A percentile compares a stretch with the other conserved stretches of the same genome.
phyloP scores from a whole-genome alignment of 1,139 yeast genomes.

The Geotrichum macrosporum region DNA sequence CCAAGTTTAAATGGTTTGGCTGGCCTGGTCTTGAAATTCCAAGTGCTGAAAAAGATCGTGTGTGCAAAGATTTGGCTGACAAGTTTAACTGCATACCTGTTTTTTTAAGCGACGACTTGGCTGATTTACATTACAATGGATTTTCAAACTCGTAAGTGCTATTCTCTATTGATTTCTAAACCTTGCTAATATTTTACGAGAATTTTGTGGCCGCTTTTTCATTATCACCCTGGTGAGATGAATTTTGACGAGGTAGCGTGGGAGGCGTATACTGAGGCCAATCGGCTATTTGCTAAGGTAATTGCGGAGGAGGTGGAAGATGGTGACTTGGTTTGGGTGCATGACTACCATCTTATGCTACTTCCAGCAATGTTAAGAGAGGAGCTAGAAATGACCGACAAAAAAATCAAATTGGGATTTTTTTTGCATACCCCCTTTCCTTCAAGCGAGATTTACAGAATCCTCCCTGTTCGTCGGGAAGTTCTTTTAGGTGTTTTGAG shows the following conservation, averaged over 20 bases:
- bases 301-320: slow-evolving; percentile 70
- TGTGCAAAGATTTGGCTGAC: slow-evolving; percentile 63
- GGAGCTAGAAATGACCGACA: slow-evolving; percentile 47
- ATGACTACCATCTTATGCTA: slow-evolving; percentile 94
- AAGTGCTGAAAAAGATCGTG: slow-evolving; percentile 62
- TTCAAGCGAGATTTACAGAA: slow-evolving; percentile 89
- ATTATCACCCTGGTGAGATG: slow-evolving; percentile 99
- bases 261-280: slow-evolving; percentile 97
- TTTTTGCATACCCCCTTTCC: slow-evolving; percentile 98
- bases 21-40: slow-evolving; percentile 95
- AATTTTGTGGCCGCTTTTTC: slow-evolving; percentile 96
- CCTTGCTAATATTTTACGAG: slow-evolving; percentile 30
- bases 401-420: slow-evolving; percentile 77
- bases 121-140: slow-evolving; percentile 95
- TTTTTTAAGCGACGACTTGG: slow-evolving; percentile 78
- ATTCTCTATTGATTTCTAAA: not conserved
- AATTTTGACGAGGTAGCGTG: slow-evolving; percentile 96
- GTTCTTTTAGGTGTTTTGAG: slow-evolving; percentile 86
- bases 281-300: slow-evolving; percentile 70
- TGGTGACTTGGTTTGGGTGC: slow-evolving; percentile 93
- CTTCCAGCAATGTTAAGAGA: slow-evolving; percentile 84
- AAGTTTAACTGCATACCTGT: slow-evolving; percentile 90
- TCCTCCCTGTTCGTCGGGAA: slow-evolving; percentile 91
- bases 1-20: slow-evolving; percentile 95
- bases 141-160: slow-evolving; percentile 59